A percentile compares a stretch with the other conserved stretches of the same genome.
phyloP scores from a whole-genome alignment of 805 yeast species.

The Grigorovia humatica region DNA sequence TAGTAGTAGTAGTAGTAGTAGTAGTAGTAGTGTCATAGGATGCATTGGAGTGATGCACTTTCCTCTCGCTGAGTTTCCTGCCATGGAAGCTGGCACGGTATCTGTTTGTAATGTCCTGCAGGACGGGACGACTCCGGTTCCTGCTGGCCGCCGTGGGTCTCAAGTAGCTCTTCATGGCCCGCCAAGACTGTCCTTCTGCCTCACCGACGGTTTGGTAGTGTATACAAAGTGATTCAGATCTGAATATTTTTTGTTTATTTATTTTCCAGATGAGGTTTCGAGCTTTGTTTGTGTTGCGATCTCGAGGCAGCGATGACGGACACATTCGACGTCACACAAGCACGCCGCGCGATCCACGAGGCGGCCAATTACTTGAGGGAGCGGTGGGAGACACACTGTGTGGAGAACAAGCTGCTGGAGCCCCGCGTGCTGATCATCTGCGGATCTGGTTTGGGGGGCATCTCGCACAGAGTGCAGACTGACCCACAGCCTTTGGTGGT shows the following conservation, averaged over 20 bases:
- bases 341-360: not conserved
- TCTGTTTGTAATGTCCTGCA: conserved; percentile 15
- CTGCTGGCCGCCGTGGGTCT: conserved; percentile 4
- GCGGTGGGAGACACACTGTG: not conserved
- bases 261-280: not conserved
- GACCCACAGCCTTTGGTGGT: conserved; percentile 38
- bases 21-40: no score
- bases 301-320: not conserved
- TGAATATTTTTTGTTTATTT: no score
- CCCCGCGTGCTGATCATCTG: conserved; percentile 77
- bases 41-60: not conserved
- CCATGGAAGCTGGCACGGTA: not conserved
- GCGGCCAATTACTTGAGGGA: not conserved
- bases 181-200: no score
- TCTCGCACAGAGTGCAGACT: conserved; percentile 39
- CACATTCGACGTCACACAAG: not conserved
- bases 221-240: no score
- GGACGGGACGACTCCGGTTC: conserved; percentile 7
- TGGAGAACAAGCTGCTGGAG: not conserved
- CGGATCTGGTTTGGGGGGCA: conserved; percentile 91
- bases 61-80: not conserved
- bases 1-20: no score
- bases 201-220: no score
- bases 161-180: conserved; percentile 1
- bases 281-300: not conserved